Evolutionary conservation across 2,329 filamentous ascomycete species (phyloP).

Genomic region (Stylonectria norvegica): DNA sequence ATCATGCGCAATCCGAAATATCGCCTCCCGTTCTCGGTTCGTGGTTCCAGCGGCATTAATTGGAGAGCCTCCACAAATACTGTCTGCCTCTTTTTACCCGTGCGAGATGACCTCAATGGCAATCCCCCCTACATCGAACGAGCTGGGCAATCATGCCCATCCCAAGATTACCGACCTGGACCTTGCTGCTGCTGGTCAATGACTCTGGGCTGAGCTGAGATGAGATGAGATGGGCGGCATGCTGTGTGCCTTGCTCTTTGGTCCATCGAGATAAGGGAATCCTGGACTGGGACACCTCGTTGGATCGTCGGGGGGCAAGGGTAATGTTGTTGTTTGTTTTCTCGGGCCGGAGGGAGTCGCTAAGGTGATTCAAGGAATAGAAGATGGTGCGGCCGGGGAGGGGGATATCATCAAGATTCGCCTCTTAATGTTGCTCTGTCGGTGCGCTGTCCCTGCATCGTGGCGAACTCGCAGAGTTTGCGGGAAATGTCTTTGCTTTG

Average conservation of each 20-base stretch:
- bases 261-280: neutral
- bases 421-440: too few species aligned
- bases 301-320: too few species aligned
- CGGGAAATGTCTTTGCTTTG: too few species aligned
- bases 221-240: neutral
- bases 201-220: neutral
- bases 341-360: too few species aligned
- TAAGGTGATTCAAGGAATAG: too few species aligned
- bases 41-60: neutral
- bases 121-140: neutral
- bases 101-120: constrained; percentile 1
- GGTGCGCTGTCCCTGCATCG: too few species aligned
- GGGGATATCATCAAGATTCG: too few species aligned
- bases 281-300: too few species aligned
- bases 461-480: too few species aligned
- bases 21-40: neutral
- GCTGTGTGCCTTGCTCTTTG: neutral
- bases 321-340: too few species aligned
- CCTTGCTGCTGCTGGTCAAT: neutral
- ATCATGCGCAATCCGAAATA: neutral
- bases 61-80: neutral
- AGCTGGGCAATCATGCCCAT: neutral
- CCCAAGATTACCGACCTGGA: neutral
- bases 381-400: too few species aligned
- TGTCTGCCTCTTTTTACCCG: neutral